Evolutionary conservation across 2,329 filamentous ascomycete species (phyloP), one percentile per base, ranked within the genome.

Genomic region (Diaporthe capsici): DNA sequence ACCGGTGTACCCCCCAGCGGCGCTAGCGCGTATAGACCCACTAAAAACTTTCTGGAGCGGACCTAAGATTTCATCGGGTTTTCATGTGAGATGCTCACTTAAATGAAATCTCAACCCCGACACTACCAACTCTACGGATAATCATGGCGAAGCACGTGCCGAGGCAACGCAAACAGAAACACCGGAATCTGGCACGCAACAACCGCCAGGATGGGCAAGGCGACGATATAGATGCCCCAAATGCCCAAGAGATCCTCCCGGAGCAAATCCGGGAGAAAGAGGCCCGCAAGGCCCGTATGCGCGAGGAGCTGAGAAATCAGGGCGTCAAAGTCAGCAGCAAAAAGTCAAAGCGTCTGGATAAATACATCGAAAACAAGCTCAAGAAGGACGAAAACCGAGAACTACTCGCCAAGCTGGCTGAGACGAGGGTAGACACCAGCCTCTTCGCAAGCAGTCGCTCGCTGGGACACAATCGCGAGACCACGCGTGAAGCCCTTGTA

Each of bases 351-450:
- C 88, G 92, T 2, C 82, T 93, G 53, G 91, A 93, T 77, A 93
- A 93, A 81, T 93, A 93, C 81, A 92, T 93, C 78, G 96, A 98
- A 81, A 97, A 90, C 75, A 99, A 99, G 88, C 87, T 99, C 61
- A 94, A 93, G 84, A 98, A 98, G 84, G 97, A 99, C 82, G 96
- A 98, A 84, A 98, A 95, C 81, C 88, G 94, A 39, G 94, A 92
- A 74, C 87, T 99, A 42, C 88, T 98, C 80, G 94, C 94, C 82
- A 96, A 97, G 82, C 89, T 99, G 37, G 94, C 94, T 25, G 89
- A 91, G 76, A 89, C 91, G 73, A 95, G 94, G 81, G 90, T 97
- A 79, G 96, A 98, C 82, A 98, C 95, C 1, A 94, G 90, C 77
- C 86, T 95, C 28, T 93, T 98, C 77, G 89, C 92, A 75, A 98